These are phyloP conservation scores for Alternaria gansuensis DNA, from an alignment of 2,329 filamentous ascomycete genomes.

Conservation along the genomic window DNA sequence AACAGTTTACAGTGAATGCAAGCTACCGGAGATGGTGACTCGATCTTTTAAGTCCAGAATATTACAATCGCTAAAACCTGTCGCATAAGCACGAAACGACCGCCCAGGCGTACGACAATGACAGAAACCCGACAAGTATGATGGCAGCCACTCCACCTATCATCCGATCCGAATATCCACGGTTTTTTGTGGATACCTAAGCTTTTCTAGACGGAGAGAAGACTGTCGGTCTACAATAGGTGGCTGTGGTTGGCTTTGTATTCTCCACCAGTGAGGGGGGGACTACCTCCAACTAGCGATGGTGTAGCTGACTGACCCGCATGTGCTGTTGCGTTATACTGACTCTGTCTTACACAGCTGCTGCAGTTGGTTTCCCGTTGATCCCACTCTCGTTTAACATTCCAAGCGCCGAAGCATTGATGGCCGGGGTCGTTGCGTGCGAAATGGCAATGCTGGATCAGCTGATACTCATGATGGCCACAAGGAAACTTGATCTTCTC, in stretches of 20 bases:
- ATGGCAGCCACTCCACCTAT: not conserved
- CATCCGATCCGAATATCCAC: not conserved
- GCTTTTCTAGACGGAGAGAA: not conserved
- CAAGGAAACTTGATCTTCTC: constrained; percentile 74
- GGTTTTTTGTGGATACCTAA: too few relatives aligned
- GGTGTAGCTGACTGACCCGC: not conserved
- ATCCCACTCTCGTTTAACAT: constrained; percentile 67
- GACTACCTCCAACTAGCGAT: not conserved
- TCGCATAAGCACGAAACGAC: not conserved
- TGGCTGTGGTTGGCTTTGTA: not conserved
- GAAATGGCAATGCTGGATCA: constrained; percentile 77
- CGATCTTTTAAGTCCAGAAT: not conserved
- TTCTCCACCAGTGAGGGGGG: not conserved
- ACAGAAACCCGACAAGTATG: not conserved
- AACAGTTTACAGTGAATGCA: not conserved
- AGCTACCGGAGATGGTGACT: not conserved
- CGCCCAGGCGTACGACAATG: not conserved
- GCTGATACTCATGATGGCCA: constrained; percentile 66
- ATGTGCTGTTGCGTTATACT: not conserved
- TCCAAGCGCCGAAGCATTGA: constrained; percentile 73
- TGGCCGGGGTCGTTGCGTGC: constrained; percentile 76
- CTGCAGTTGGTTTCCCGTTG: constrained; percentile 45
- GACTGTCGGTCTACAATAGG: not conserved
- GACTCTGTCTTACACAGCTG: constrained; percentile 8
- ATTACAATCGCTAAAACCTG: not conserved